Percentiles rank a stretch among this genome's conserved stretches.
Conservation (phyloP, 2,329 filamentous ascomycete genomes). For the Bipolaris victoriae region DNA sequence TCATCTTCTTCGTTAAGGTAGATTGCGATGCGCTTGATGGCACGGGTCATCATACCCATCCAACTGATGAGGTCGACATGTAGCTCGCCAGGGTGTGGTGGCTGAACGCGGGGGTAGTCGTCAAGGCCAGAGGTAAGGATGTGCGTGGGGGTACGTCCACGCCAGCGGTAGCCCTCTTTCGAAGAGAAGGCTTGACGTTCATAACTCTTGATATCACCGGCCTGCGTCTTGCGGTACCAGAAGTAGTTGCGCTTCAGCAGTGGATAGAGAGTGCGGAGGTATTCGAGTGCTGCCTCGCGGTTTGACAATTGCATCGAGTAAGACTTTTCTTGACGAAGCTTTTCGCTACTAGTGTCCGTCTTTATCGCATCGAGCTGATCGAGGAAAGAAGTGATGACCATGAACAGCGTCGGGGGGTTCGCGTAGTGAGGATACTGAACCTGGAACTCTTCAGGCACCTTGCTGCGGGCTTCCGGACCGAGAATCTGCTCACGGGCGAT, state of each 20-base stretch:
- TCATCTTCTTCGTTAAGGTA: slow-evolving; percentile 80
- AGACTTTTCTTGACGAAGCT: slow-evolving; percentile 47
- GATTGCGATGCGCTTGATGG: slow-evolving; percentile 79
- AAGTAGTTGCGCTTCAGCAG: slow-evolving; percentile 86
- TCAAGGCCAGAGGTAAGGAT: slow-evolving; percentile 93
- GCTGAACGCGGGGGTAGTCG: slow-evolving; percentile 92
- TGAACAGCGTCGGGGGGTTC: slow-evolving; percentile 93
- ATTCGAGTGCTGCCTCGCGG: slow-evolving; percentile 69
- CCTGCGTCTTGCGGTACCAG: slow-evolving; percentile 94
- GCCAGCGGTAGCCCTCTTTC: slow-evolving; percentile 96
- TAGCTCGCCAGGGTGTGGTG: slow-evolving; percentile 92
- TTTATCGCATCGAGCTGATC: slow-evolving; percentile 69
- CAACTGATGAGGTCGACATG: slow-evolving; percentile 94
- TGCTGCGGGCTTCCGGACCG: slow-evolving; percentile 87
- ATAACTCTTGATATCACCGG: slow-evolving; percentile 87
- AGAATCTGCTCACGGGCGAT: slow-evolving; percentile 96
- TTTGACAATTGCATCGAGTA: slow-evolving; percentile 72
- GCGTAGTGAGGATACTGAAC: slow-evolving; percentile 97
- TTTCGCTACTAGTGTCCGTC: slow-evolving; percentile 41
- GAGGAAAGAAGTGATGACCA: slow-evolving; percentile 83
- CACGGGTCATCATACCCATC: slow-evolving; percentile 95
- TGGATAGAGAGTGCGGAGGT: slow-evolving; percentile 80
- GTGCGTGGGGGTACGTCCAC: slow-evolving; percentile 83
- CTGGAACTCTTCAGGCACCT: slow-evolving; percentile 91
- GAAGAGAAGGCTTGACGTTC: slow-evolving; percentile 85